Conservation (phyloP, 768 basidiomycete genomes). For the Boletus edulis region DNA sequence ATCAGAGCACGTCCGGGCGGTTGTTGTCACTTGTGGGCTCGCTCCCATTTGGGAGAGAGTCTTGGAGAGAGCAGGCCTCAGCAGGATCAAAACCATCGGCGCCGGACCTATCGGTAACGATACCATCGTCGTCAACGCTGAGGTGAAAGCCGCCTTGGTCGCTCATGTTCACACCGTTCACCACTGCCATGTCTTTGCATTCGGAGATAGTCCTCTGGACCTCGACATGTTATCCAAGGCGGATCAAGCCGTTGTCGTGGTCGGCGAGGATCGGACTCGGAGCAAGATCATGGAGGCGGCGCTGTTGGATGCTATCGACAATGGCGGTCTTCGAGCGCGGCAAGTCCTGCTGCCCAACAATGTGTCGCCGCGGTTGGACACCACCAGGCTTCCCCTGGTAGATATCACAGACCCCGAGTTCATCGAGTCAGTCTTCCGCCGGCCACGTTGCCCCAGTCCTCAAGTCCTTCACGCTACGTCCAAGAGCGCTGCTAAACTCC, state of each 20-base stretch:
- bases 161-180: conserved; percentile 11
- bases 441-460: conserved; percentile 7
- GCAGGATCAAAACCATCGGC: conserved; percentile 10
- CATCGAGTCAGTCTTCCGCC: conserved; percentile 12
- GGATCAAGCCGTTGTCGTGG: conserved; percentile 14
- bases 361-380: conserved; percentile 11
- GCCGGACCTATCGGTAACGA: conserved; percentile 8
- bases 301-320: conserved; percentile 13
- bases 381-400: conserved; percentile 14
- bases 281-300: conserved; percentile 11
- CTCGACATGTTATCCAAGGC: conserved; percentile 14
- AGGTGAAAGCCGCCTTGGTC: conserved; percentile 17
- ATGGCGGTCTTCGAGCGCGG: conserved; percentile 11
- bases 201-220: conserved; percentile 14
- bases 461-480: conserved; percentile 13
- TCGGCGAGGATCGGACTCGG: conserved; percentile 11
- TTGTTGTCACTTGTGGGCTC: conserved; percentile 14
- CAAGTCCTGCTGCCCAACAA: conserved; percentile 13
- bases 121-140: conserved; percentile 9
- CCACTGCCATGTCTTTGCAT: conserved; percentile 8
- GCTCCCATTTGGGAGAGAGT: conserved; percentile 9
- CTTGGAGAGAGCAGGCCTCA: conserved; percentile 16
- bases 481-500: conserved; percentile 12
- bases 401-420: conserved; percentile 14
- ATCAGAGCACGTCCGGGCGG: conserved; percentile 15